A percentile compares a stretch with the other conserved stretches of the same genome.
These are phyloP conservation scores for Botrytis squamosa DNA, from an alignment of 2,329 filamentous ascomycete species.

Conservation along the genomic window DNA sequence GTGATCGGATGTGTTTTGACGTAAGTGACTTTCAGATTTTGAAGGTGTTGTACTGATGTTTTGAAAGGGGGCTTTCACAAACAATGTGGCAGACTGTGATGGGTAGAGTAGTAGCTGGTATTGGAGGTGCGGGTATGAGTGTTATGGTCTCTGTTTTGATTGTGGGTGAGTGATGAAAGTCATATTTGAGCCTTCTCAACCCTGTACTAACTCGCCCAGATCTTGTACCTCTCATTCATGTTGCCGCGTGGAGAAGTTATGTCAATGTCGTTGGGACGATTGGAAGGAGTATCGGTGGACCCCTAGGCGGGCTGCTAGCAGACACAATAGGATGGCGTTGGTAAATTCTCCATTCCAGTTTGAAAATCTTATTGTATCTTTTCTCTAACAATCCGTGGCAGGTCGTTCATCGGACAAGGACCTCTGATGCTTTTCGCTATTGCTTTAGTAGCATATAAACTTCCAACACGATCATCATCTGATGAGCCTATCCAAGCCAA, in stretches of 20 bases:
- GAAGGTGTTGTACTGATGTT: background rate
- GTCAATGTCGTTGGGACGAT: constrained; percentile 70
- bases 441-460: constrained; percentile 58
- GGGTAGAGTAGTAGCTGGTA: constrained; percentile 52
- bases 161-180: constrained; percentile 12
- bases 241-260: constrained; percentile 63
- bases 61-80: constrained; percentile 60
- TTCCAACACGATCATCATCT: constrained; percentile 39
- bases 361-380: background rate
- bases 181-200: background rate
- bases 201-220: background rate
- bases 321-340: constrained; percentile 75
- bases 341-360: constrained; percentile 43
- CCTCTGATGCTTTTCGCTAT: constrained; percentile 68
- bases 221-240: constrained; percentile 45
- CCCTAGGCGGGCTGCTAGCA: constrained; percentile 68
- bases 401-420: constrained; percentile 70
- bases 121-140: constrained; percentile 70
- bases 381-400: constrained; percentile 32
- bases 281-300: constrained; percentile 68
- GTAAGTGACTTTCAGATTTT: background rate
- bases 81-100: constrained; percentile 65
- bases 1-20: constrained; percentile 54
- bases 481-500: constrained; percentile 58
- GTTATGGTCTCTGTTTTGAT: constrained; percentile 21